These are phyloP conservation scores for Bolboschoenoplectus hybrid DNA, from an alignment of 202 grass and related monocot genomes.

Conservation along the genomic window DNA sequence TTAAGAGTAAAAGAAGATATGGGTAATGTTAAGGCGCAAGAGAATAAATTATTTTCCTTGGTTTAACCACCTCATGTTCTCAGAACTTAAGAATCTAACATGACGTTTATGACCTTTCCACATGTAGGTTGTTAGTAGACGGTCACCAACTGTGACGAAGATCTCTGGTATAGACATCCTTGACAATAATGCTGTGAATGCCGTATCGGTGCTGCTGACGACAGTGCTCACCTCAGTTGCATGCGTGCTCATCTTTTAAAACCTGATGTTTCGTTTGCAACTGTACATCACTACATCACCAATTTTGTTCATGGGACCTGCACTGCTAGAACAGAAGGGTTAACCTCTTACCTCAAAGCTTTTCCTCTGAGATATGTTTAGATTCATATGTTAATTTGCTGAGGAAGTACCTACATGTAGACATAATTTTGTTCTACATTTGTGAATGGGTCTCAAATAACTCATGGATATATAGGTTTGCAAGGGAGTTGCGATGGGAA, in stretches of 20 bases:
- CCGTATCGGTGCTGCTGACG: slow-evolving; percentile 68
- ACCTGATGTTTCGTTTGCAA: neutral
- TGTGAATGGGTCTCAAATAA: neutral
- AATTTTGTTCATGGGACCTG: neutral
- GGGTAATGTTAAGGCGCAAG: neutral
- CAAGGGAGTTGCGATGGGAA: neutral
- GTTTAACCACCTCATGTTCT: neutral
- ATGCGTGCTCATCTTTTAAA: slow-evolving; percentile 74
- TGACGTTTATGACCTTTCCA: slow-evolving; percentile 21
- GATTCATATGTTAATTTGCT: neutral
- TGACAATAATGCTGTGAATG: slow-evolving; percentile 90
- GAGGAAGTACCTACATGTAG: neutral
- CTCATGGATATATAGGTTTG: neutral
- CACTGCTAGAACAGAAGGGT: neutral
- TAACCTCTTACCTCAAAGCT: neutral
- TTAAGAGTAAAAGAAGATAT: neutral
- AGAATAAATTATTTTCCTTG: neutral
- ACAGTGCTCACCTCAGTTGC: slow-evolving; percentile 61
- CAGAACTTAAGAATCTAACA: slow-evolving; percentile 29
- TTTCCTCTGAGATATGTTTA: neutral
- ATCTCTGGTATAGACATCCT: slow-evolving; percentile 84
- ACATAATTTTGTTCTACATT: neutral
- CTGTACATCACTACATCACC: neutral
- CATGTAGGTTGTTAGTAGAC: slow-evolving; percentile 82
- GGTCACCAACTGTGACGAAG: slow-evolving; percentile 67